phyloP scores from a whole-genome alignment of 2,329 filamentous ascomycete species.

The Ophiosphaerella narmari region DNA sequence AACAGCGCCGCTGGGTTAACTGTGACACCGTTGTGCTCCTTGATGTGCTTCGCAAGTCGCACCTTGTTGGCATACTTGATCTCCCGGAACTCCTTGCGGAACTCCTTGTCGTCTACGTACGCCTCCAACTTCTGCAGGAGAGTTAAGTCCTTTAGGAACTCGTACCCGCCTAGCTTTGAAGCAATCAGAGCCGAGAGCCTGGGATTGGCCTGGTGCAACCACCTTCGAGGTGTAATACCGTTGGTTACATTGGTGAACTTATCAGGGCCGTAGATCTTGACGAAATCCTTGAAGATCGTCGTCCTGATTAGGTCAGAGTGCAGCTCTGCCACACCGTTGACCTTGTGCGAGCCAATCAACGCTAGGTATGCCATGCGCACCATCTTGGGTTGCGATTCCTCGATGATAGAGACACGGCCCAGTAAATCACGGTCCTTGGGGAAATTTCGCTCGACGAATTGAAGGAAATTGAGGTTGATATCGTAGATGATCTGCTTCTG shows the following conservation, averaged over 20 bases:
- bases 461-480: slow-evolving; percentile 93
- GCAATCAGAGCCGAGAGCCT: slow-evolving; percentile 89
- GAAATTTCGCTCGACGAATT: slow-evolving; percentile 86
- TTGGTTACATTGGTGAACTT: slow-evolving; percentile 99
- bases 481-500: slow-evolving; percentile 83
- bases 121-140: slow-evolving; percentile 82
- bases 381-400: slow-evolving; percentile 97
- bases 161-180: slow-evolving; percentile 80
- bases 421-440: slow-evolving; percentile 89
- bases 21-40: slow-evolving; percentile 74
- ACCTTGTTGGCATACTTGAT: slow-evolving; percentile 98
- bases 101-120: slow-evolving; percentile 82
- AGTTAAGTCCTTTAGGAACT: slow-evolving; percentile 89
- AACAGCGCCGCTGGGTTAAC: slow-evolving; percentile 91
- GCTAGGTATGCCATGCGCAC: slow-evolving; percentile 95
- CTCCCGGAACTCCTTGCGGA: slow-evolving; percentile 92
- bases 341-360: slow-evolving; percentile 97
- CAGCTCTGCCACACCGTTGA: slow-evolving; percentile 96
- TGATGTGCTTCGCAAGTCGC: slow-evolving; percentile 88
- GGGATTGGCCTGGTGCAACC: slow-evolving; percentile 97
- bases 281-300: slow-evolving; percentile 99
- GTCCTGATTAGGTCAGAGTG: slow-evolving; percentile 98
- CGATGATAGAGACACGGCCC: slow-evolving; percentile 89
- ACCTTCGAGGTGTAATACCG: slow-evolving; percentile 92
- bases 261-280: slow-evolving; percentile 90